Conservation (phyloP, 2,329 filamentous ascomycete genomes). For the Exophiala phaeomuriformis region DNA sequence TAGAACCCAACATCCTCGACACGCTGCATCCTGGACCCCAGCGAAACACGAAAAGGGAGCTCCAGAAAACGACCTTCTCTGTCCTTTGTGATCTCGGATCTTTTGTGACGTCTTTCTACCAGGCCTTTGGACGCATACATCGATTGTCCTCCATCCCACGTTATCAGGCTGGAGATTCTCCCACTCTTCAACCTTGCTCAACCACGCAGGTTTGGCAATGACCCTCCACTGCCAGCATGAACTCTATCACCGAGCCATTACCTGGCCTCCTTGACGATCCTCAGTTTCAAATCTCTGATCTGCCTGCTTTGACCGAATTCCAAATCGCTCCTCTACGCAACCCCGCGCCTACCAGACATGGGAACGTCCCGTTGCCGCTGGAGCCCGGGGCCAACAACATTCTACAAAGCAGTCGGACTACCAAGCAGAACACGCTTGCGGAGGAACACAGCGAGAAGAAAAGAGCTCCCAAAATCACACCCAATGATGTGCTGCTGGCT, state of each 20-base stretch:
- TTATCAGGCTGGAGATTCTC: background rate
- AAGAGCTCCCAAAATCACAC: conserved; percentile 21
- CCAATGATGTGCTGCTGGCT: conserved; percentile 23
- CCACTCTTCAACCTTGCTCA: background rate
- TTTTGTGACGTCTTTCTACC: background rate
- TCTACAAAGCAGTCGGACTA: conserved; percentile 30
- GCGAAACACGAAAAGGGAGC: no score
- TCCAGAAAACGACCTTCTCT: no score
- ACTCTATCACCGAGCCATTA: conserved; percentile 27
- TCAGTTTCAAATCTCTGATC: conserved; percentile 35
- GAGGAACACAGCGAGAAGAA: conserved; percentile 16
- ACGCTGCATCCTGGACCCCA: no score
- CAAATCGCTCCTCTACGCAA: conserved; percentile 44
- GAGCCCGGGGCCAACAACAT: conserved; percentile 37
- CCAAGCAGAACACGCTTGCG: conserved; percentile 2
- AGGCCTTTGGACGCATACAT: background rate
- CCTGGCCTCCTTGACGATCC: conserved; percentile 37
- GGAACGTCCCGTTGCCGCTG: conserved; percentile 39
- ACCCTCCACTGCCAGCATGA: conserved; percentile 23
- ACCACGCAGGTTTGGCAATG: conserved; percentile 12
- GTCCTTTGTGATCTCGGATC: no score
- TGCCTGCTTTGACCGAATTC: conserved; percentile 37
- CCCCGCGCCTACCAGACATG: conserved; percentile 37
- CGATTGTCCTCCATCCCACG: background rate
- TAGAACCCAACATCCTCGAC: no score